A percentile compares a stretch with the other conserved stretches of the same genome.
Conservation (phyloP, 805 yeast genomes). For the Yarrowia sp. region DNA sequence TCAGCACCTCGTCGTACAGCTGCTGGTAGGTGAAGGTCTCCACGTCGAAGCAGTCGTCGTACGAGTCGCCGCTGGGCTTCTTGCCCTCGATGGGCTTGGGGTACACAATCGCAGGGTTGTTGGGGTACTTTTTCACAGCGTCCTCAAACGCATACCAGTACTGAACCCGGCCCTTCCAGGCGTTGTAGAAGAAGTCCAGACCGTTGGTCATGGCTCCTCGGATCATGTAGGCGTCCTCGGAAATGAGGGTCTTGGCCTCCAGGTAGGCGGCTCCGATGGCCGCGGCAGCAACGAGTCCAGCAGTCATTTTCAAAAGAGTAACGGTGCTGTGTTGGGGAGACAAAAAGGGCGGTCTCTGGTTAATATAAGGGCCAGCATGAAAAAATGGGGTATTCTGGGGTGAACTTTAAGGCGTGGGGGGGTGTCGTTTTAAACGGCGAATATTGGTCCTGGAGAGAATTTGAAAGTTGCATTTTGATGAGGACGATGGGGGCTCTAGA, state of each 20-base stretch:
- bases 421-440: neutral
- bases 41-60: constrained; percentile 63
- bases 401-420: neutral
- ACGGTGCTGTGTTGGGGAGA: neutral
- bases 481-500: neutral
- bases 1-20: constrained; percentile 67
- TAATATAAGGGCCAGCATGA: constrained; percentile 28
- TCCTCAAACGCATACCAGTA: constrained; percentile 75
- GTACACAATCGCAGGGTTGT: constrained; percentile 68
- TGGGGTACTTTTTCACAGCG: constrained; percentile 58
- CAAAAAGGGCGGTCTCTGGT: neutral
- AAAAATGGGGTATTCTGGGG: constrained; percentile 37
- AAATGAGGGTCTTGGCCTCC: constrained; percentile 56
- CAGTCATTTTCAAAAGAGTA: constrained; percentile 7
- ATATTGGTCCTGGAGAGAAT: neutral
- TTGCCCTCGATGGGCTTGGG: constrained; percentile 51
- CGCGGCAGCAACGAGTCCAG: constrained; percentile 41
- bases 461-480: neutral
- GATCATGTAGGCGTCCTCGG: constrained; percentile 62
- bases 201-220: constrained; percentile 55
- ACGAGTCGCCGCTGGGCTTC: constrained; percentile 52
- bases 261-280: constrained; percentile 53
- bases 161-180: constrained; percentile 54
- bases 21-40: constrained; percentile 74
- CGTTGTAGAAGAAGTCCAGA: constrained; percentile 54